Percentiles rank a stretch among this genome's conserved stretches.
Conservation (phyloP, 164 flowering plant species). For the Vitis rotundifolia region DNA sequence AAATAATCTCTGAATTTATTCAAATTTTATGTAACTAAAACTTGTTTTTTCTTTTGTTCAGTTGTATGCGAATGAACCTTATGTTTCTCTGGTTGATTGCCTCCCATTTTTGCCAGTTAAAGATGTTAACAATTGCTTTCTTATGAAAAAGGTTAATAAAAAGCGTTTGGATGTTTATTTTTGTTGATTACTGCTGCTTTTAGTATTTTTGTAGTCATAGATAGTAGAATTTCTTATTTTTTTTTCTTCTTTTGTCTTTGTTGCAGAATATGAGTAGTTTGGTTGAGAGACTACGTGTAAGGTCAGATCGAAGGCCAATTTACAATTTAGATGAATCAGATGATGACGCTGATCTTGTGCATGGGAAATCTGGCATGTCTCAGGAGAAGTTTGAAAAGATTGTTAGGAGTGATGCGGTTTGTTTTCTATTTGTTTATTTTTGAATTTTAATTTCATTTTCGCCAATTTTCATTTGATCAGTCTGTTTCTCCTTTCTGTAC, state of each 20-base stretch:
- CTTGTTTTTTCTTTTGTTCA: no score
- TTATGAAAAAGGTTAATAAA: no score
- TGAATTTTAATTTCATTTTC: background rate
- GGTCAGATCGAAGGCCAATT: slow-evolving; percentile 81
- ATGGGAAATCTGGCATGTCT: slow-evolving; percentile 27
- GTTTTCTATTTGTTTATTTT: slow-evolving; percentile 17
- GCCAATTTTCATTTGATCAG: background rate
- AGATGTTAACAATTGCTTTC: no score
- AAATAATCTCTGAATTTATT: no score
- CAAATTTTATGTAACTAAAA: no score
- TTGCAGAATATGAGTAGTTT: slow-evolving; percentile 82
- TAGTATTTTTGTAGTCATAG: no score
- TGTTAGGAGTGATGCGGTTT: slow-evolving; percentile 74
- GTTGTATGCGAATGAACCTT: no score
- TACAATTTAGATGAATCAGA: slow-evolving; percentile 84
- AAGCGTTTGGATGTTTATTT: no score
- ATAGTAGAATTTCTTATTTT: no score
- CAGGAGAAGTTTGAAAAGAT: slow-evolving; percentile 54
- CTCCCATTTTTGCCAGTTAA: no score
- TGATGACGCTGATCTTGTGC: slow-evolving; percentile 64
- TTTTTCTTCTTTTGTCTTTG: background rate
- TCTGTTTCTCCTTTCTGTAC: background rate
- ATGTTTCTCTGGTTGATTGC: no score
- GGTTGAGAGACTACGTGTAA: slow-evolving; percentile 89
- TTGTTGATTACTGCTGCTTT: no score